Conservation (phyloP, 2,329 filamentous ascomycete genomes). For the Sphaerulina populicola region DNA sequence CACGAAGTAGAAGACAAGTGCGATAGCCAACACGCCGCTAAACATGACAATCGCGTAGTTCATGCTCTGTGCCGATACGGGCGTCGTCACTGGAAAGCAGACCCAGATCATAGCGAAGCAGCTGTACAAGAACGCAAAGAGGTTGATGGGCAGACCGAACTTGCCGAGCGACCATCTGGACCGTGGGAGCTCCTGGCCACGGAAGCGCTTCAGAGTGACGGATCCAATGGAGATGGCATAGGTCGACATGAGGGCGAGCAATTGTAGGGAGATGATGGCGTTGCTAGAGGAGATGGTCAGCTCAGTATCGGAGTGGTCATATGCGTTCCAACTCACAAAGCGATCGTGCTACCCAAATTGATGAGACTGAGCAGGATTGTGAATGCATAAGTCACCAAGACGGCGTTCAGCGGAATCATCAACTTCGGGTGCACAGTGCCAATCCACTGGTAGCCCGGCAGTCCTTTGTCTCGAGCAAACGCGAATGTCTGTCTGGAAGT, state of each 20-base stretch:
- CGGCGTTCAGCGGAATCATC: conserved; percentile 32
- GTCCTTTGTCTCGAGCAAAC: conserved; percentile 37
- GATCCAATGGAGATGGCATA: conserved; percentile 33
- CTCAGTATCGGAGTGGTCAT: not conserved
- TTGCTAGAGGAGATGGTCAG: conserved; percentile 18
- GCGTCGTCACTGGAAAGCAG: conserved; percentile 20
- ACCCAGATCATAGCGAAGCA: conserved; percentile 21
- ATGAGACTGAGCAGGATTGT: conserved; percentile 31
- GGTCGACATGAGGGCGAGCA: conserved; percentile 29
- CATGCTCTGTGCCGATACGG: conserved; percentile 14
- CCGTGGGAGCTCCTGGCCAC: conserved; percentile 19
- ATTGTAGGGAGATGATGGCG: conserved; percentile 23
- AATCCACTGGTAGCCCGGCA: conserved; percentile 31
- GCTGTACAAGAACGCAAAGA: conserved; percentile 21
- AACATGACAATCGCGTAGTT: conserved; percentile 26
- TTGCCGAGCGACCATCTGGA: conserved; percentile 24
- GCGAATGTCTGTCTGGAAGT: conserved; percentile 38
- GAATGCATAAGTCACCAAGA: conserved; percentile 28
- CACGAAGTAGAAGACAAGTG: conserved; percentile 20
- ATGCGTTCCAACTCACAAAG: conserved; percentile 19
- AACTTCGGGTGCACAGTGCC: conserved; percentile 22
- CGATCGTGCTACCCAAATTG: conserved; percentile 31
- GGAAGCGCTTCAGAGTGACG: conserved; percentile 18
- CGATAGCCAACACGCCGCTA: conserved; percentile 17
- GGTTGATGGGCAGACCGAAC: conserved; percentile 24